Evolutionary conservation across 148 eudicot species (phyloP).

Genomic region (Vaccinium myrtillus): DNA sequence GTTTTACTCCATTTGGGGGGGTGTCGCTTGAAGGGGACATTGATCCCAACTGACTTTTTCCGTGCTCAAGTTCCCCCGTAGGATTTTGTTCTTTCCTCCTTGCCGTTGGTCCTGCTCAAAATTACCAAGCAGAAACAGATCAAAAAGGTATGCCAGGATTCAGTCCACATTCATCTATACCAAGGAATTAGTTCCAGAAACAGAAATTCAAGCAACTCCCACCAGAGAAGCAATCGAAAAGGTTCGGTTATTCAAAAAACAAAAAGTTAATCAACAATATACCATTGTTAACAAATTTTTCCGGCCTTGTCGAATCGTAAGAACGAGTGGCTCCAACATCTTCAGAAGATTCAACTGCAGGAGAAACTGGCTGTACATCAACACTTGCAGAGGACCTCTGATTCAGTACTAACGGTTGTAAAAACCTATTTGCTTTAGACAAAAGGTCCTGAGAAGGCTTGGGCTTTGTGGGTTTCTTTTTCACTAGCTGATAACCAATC

Average conservation of each 20-base stretch:
- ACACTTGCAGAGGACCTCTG: constrained; percentile 5
- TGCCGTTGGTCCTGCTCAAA: constrained; percentile 14
- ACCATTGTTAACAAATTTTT: constrained; percentile 19
- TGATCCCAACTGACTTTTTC: constrained; percentile 16
- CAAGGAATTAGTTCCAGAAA: not conserved
- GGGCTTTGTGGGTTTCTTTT: constrained; percentile 22
- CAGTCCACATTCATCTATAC: not conserved
- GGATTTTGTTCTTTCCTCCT: constrained; percentile 35
- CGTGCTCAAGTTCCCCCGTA: constrained; percentile 31
- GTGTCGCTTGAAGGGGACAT: constrained; percentile 16
- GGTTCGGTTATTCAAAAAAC: not conserved
- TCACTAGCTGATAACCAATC: constrained; percentile 45
- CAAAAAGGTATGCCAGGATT: not conserved
- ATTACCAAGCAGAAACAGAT: not conserved
- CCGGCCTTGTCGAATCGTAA: not conserved
- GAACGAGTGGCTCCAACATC: not conserved
- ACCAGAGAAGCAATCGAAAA: not conserved
- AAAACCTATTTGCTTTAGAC: constrained; percentile 10
- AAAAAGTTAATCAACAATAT: not conserved
- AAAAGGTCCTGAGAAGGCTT: constrained; percentile 16
- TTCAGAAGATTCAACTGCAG: not conserved
- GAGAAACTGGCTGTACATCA: not conserved
- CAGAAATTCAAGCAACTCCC: constrained; percentile 5
- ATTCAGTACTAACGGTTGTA: not conserved
- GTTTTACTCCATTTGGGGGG: constrained; percentile 21